Conservation (phyloP, 371 early-diverging fungal species). For the Saksenaea vasiformis region DNA sequence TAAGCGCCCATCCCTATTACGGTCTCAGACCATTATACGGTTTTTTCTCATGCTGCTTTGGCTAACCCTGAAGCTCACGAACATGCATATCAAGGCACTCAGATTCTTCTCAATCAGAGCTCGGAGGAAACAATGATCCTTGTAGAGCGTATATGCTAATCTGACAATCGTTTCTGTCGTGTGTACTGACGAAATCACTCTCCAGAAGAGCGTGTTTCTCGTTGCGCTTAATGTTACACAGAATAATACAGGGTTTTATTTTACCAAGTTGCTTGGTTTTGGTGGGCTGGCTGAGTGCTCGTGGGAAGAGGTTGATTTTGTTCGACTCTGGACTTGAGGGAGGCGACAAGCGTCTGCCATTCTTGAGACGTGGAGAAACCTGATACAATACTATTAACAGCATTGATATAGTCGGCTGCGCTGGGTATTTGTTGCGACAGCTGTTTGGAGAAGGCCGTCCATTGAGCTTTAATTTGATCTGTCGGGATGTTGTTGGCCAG, state of each 20-base stretch:
- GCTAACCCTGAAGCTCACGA: too few relatives aligned
- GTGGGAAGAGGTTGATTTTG: neutral
- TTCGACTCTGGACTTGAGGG: conserved; percentile 1
- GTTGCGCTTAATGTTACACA: neutral
- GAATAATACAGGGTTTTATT: neutral
- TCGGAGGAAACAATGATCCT: too few relatives aligned
- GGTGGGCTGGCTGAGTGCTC: neutral
- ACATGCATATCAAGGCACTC: too few relatives aligned
- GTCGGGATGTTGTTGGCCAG: neutral
- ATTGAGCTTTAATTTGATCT: conserved; percentile 14
- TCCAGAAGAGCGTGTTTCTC: neutral
- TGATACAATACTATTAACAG: neutral
- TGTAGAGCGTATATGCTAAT: too few relatives aligned
- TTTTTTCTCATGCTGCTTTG: too few relatives aligned
- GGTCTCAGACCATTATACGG: too few relatives aligned
- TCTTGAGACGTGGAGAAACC: neutral
- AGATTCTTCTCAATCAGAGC: neutral
- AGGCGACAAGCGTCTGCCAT: conserved; percentile 5
- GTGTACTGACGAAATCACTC: neutral
- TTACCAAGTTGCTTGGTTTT: conserved; percentile 18
- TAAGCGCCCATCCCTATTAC: too few relatives aligned
- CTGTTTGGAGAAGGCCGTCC: conserved; percentile 1
- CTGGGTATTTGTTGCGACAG: neutral
- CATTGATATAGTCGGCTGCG: neutral
- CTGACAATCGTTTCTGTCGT: too few relatives aligned